A percentile compares a stretch with the other conserved stretches of the same genome.
Conservation (phyloP, 257 asterid species). For the Euphrasia confusa region DNA sequence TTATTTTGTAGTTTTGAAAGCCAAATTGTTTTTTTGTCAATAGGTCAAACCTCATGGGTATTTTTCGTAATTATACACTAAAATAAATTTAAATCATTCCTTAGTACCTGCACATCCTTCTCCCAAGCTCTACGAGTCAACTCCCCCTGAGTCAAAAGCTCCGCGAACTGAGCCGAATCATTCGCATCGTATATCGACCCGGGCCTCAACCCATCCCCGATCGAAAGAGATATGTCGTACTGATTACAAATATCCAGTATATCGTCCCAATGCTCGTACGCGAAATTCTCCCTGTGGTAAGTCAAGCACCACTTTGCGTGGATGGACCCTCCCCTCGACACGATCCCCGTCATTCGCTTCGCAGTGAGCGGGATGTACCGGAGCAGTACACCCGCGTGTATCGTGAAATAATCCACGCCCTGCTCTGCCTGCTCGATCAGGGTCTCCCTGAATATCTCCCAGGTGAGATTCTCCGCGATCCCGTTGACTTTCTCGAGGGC, state of each 20-base stretch:
- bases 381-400: conserved; percentile 91
- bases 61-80: background rate
- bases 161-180: conserved; percentile 88
- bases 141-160: conserved; percentile 93
- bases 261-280: conserved; percentile 97
- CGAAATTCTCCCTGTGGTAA: conserved; percentile 90
- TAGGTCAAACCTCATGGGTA: background rate
- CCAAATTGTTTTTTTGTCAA: background rate
- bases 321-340: conserved; percentile 94
- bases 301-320: conserved; percentile 98
- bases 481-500: conserved; percentile 92
- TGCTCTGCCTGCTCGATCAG: conserved; percentile 96
- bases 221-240: conserved; percentile 80
- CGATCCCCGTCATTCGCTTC: conserved; percentile 89
- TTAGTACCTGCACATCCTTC: conserved; percentile 84
- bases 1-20: too few species aligned
- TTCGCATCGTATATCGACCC: conserved; percentile 96
- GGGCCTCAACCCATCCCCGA: conserved; percentile 96
- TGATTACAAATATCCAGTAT: conserved; percentile 89
- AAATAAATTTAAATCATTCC: background rate
- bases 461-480: conserved; percentile 78
- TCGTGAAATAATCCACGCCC: conserved; percentile 95
- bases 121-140: conserved; percentile 93
- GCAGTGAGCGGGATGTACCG: conserved; percentile 92
- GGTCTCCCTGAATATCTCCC: conserved; percentile 90